Base-by-base conservation (phyloP, 805 yeast species). In the Kuraishia borneana region DNA sequence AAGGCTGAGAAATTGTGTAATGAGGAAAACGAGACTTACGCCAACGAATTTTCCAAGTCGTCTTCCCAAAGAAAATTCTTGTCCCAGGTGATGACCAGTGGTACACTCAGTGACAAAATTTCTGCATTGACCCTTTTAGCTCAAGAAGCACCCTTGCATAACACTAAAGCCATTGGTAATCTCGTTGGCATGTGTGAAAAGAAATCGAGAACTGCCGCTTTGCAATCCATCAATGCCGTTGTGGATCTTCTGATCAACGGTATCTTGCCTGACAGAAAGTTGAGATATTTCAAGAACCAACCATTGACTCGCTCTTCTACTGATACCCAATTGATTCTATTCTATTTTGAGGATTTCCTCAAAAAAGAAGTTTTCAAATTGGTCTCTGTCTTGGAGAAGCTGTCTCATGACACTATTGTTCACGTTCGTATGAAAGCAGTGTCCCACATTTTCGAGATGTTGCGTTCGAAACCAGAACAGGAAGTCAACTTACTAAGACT, bases 111-210 rank as follows among this genome's bases (percentile, higher is more conserved):
- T 47, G 98, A 92, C 78, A 87, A 92, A 60, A 83, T 92, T 36
- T 83, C 95, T 32, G 96, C 98, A 0, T 68, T 92, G 50, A 89
- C 98, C 1, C 72, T 92, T 51, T 65, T 92, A 51, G 73, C 88
- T 32, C 97, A 92, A 53, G 97, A 92, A 60, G 88, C 96, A 2
- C 98, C 98, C 5, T 53, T 87, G 36, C 97, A 92, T 52, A 83
- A 89, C 45, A 50, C 78, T 34, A 83, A 84, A 53, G 84, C 95
- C 0, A 63, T 92, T 37, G 95, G 84, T 43, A 80, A 79, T 26
- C 60, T 92, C 42, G 53, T 83, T 41, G 68, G 73, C 4, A 83
- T 79, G 61, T 84, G 96, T 56, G 80, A 76, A 45, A 87, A 89
- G 63, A 92, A 92, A 60, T 79, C 94, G 16, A 75, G 96, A 63